Evolutionary conservation across 2,329 filamentous ascomycete genomes (phyloP), one percentile per base, ranked within the genome.

Genomic region (Elsinoe perseae): DNA sequence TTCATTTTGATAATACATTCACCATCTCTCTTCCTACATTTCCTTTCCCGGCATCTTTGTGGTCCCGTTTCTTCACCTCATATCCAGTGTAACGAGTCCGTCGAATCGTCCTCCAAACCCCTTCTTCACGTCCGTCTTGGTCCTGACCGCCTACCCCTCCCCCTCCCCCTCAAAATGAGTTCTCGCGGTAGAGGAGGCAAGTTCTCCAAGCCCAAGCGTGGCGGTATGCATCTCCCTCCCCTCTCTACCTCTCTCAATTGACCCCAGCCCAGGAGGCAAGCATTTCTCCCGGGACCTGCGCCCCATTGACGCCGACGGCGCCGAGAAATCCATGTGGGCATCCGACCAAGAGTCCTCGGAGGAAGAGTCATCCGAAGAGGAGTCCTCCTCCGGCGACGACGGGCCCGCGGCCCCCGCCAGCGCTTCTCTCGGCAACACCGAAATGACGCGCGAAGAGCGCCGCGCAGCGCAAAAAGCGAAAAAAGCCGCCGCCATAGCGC

Each of bases 281-380:
- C 86, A 95, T 68, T 98, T 95, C 76, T 96, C 91, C 63, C 86
- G 89, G 63, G 85, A 96, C 70, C 83, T 97, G 46, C 85, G 88
- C 71, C 91, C 91, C 18, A 75, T 93, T 66, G 91, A 96, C 67
- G 85, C 84, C 64, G 88, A 97, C 68, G 93, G 92, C 64, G 93
- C 93, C 67, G 84, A 89, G 64, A 78, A 92, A 61, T 85, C 86
- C 77, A 92, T 95, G 81, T 95, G 92, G 88, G 84, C 81, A 69
- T 68, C 57, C 42, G 77, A 80, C 53, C 75, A 78, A 53, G 75
- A 79, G 10, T 76, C 78, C 23, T 72, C 70, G 2, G 77, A 82
- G 50, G 71, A 73, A 25, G 72, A 73, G 40, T 76, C 72, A 42
- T 66, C 64, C 6, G 65, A 66, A 54, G 64, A 67, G 27, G 62